Evolutionary conservation across 2,329 filamentous ascomycete genomes (phyloP), one percentile per base, ranked within the genome.

Genomic region (Diaporthe sp.): DNA sequence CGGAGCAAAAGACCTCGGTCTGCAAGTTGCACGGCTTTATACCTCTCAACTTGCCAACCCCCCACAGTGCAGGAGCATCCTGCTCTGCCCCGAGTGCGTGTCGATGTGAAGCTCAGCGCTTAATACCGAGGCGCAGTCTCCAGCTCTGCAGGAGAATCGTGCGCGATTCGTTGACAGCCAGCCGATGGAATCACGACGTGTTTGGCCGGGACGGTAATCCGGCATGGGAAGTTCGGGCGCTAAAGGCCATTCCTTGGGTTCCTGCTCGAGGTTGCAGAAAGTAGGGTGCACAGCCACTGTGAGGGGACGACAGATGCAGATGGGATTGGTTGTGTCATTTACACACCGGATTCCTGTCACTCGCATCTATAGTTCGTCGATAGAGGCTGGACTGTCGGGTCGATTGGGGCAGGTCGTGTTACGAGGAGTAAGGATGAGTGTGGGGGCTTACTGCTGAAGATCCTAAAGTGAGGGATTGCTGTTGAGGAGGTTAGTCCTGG

Each of bases 31-130:
- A 17, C 55, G 20, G 17, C 55, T 58, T 58, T 58, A 58, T 58
- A 58, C 20, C 55, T 37, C 3, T 8, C 55, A 58, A 22, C 55
- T 4, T 22, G 28, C 31, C 55, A 37, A 37, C 28, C 31, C 37
- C 55, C 17, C 37, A 37, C 55, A 37, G 31, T n/a, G 10, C 20
- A 20, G 55, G 55, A 58, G 55, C 9, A 58, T 37, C 55, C 31
- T 58, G 28, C 55, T 22, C 7, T 37, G 25, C 13, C 53, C 53
- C 20, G 53, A 12, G 15, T 31, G 15, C 20, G 55, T 58, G 31
- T 58, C 55, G 55, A 58, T 37, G 31, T 8, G 55, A 58, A 58
- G 55, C 55, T 37, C 55, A 13, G 55, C 55, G 55, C 55, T 58
- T 58, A 37, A 37, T 58, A 3, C 31, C 31, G 55, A 58, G 55